Evolutionary conservation across 345 rosid genomes (phyloP).

Genomic region (Excoecaria agallocha): DNA sequence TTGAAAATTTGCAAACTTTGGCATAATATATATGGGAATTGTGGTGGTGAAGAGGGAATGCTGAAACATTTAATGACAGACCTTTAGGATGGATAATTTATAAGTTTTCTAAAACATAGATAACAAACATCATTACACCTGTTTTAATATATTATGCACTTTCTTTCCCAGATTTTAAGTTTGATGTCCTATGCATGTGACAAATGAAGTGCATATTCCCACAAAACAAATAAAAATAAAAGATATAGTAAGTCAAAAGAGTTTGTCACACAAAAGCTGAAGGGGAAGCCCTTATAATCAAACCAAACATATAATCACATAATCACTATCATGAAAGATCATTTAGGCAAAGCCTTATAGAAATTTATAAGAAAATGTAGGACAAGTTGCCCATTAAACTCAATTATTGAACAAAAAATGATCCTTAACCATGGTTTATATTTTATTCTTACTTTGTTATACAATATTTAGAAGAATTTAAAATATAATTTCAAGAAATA

Average conservation of each 20-base stretch:
- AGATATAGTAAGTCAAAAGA: no score
- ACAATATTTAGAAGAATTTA: no score
- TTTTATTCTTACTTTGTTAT: no score
- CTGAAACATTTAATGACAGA: background rate
- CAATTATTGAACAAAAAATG: background rate
- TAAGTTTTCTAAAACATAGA: background rate
- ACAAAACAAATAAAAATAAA: background rate
- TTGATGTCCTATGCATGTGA: background rate
- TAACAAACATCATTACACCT: no score
- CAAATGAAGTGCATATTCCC: background rate
- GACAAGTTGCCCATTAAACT: background rate
- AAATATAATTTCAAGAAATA: no score
- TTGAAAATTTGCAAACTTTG: background rate
- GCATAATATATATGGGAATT: no score
- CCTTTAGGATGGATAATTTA: background rate
- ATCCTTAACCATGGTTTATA: background rate
- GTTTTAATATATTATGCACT: background rate
- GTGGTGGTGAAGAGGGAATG: no score
- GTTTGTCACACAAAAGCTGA: no score
- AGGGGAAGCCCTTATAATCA: background rate
- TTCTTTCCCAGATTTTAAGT: background rate
- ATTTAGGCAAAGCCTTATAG: background rate
- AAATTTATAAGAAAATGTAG: background rate
- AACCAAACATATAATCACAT: background rate
- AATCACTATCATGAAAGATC: background rate